These are phyloP conservation scores for Cutaneotrichosporon cyanovorans DNA, from an alignment of 1,284 basidiomycete genomes.

Conservation along the genomic window DNA sequence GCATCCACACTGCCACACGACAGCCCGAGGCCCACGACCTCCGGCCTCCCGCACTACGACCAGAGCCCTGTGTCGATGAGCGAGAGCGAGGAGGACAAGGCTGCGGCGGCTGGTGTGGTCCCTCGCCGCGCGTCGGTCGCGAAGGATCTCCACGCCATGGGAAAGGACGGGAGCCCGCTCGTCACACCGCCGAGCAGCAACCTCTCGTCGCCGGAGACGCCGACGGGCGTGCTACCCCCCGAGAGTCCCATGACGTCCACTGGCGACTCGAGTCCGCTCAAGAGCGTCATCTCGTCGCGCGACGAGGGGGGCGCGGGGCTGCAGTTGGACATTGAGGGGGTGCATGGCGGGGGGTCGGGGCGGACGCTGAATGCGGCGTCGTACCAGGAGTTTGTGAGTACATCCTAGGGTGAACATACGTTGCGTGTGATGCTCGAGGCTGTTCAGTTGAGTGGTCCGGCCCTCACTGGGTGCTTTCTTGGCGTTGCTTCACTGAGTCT, in stretches of 20 bases:
- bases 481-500: no score
- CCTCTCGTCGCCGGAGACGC: constrained; percentile 41
- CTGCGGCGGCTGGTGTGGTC: no score
- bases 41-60: background rate
- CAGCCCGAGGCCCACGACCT: no score
- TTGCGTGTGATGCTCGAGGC: no score
- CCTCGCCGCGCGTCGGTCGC: background rate
- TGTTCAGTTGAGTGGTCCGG: no score
- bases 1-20: no score
- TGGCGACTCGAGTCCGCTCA: constrained; percentile 37
- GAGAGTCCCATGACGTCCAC: constrained; percentile 31
- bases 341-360: constrained; percentile 19
- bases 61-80: background rate
- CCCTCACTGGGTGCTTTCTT: no score
- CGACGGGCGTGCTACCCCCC: constrained; percentile 15
- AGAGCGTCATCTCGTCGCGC: constrained; percentile 22
- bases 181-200: constrained; percentile 42
- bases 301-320: constrained; percentile 8
- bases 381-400: constrained; percentile 42
- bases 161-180: constrained; percentile 17
- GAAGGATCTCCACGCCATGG: constrained; percentile 28
- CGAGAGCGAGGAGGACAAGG: constrained; percentile 6
- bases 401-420: no score
- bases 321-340: constrained; percentile 19
- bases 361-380: constrained; percentile 20